A percentile compares a stretch with the other conserved stretches of the same genome.
phyloP scores from a whole-genome alignment of 2,329 filamentous ascomycete genomes.

The Hymenoscyphus scutula region DNA sequence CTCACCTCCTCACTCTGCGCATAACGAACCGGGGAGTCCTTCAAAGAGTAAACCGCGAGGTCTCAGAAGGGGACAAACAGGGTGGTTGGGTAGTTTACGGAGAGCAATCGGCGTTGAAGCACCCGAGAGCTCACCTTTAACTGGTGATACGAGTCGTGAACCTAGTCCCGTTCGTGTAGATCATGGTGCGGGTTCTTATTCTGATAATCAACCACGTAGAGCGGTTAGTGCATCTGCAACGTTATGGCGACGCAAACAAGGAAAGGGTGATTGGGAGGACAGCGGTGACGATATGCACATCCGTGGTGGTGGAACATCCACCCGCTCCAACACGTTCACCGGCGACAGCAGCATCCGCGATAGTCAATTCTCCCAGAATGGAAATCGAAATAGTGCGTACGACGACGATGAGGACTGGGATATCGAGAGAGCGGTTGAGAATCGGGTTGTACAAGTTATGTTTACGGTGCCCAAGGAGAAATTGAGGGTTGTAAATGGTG shows the following conservation, averaged over 20 bases:
- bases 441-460: slow-evolving; percentile 75
- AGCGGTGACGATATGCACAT: slow-evolving; percentile 20
- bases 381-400: slow-evolving; percentile 27
- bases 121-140: slow-evolving; percentile 4
- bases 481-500: slow-evolving; percentile 85
- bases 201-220: slow-evolving; percentile 39
- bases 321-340: slow-evolving; percentile 27
- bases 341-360: slow-evolving; percentile 8
- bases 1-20: slow-evolving; percentile 23
- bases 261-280: slow-evolving; percentile 51
- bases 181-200: slow-evolving; percentile 5
- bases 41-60: slow-evolving; percentile 50
- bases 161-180: slow-evolving; percentile 30
- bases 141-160: slow-evolving; percentile 14
- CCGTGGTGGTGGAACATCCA: slow-evolving; percentile 1
- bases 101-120: slow-evolving; percentile 25
- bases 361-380: background rate
- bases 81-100: slow-evolving; percentile 66
- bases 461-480: slow-evolving; percentile 90
- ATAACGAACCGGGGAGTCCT: slow-evolving; percentile 47
- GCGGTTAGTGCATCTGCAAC: slow-evolving; percentile 47
- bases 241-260: slow-evolving; percentile 49
- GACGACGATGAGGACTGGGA: slow-evolving; percentile 61
- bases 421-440: slow-evolving; percentile 70
- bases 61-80: slow-evolving; percentile 19